Conservation (phyloP, 2,329 filamentous ascomycete species). For the Nemania sp. region DNA sequence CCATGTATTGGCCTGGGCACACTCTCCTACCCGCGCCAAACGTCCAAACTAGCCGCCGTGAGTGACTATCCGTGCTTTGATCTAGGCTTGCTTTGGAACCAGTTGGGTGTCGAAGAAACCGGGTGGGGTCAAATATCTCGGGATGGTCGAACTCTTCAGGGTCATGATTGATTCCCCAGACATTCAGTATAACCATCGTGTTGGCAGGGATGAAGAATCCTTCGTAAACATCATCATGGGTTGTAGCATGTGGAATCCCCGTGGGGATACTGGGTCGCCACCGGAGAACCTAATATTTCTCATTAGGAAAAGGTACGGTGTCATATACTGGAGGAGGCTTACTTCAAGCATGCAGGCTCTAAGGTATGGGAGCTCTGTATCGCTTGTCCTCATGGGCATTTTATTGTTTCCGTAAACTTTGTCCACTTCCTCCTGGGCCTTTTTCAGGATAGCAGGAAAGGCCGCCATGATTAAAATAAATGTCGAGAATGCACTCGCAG, state of each 20-base stretch:
- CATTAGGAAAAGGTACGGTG: constrained; percentile 53
- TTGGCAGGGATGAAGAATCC: constrained; percentile 61
- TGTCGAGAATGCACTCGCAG: constrained; percentile 54
- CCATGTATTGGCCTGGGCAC: constrained; percentile 62
- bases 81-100: constrained; percentile 27
- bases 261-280: constrained; percentile 39
- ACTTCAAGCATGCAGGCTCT: constrained; percentile 58
- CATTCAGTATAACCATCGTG: constrained; percentile 58
- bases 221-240: constrained; percentile 57
- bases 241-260: constrained; percentile 56
- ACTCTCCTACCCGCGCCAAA: constrained; percentile 63
- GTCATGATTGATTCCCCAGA: constrained; percentile 51
- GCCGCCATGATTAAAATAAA: constrained; percentile 62
- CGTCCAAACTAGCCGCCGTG: constrained; percentile 51
- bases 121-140: constrained; percentile 37
- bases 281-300: constrained; percentile 34
- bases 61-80: constrained; percentile 1
- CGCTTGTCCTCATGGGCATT: constrained; percentile 54
- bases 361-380: constrained; percentile 57
- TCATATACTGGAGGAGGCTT: constrained; percentile 46
- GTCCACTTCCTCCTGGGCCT: constrained; percentile 57
- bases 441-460: constrained; percentile 56
- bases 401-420: constrained; percentile 55
- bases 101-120: constrained; percentile 34
- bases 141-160: constrained; percentile 36